These are phyloP conservation scores for Erodium moschatum DNA, from an alignment of 441 rosid genomes.

Conservation along the genomic window DNA sequence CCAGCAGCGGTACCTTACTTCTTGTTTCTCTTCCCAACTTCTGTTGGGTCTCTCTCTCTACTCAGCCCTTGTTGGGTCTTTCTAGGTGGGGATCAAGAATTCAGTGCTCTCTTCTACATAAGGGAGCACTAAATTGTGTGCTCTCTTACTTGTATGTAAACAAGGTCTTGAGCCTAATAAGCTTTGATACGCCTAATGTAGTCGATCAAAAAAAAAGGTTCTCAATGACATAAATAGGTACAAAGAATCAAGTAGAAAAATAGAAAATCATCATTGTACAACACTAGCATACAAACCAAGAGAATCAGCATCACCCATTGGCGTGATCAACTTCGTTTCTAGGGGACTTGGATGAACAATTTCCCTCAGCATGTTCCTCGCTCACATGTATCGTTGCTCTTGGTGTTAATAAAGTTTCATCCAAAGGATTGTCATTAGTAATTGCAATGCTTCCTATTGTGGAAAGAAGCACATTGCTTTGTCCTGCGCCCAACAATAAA, in stretches of 20 bases:
- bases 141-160: no score
- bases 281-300: slow-evolving; percentile 7
- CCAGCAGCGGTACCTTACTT: no score
- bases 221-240: slow-evolving; percentile 2
- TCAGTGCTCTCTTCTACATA: no score
- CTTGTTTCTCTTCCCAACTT: no score
- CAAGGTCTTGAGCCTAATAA: no score
- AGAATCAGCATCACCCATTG: slow-evolving; percentile 23
- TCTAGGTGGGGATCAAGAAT: no score
- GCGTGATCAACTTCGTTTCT: slow-evolving; percentile 19
- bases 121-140: no score
- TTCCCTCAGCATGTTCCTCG: slow-evolving; percentile 21
- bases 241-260: not conserved
- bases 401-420: slow-evolving; percentile 17
- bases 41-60: no score
- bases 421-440: slow-evolving; percentile 21
- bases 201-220: not conserved
- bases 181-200: no score
- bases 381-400: slow-evolving; percentile 10
- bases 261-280: not conserved
- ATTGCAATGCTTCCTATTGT: slow-evolving; percentile 13
- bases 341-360: slow-evolving; percentile 19
- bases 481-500: slow-evolving; percentile 35
- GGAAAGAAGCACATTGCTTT: slow-evolving; percentile 26
- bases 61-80: no score